Base-by-base conservation (phyloP, 1,284 basidiomycete genomes). In the Ustilago cynodontis region DNA sequence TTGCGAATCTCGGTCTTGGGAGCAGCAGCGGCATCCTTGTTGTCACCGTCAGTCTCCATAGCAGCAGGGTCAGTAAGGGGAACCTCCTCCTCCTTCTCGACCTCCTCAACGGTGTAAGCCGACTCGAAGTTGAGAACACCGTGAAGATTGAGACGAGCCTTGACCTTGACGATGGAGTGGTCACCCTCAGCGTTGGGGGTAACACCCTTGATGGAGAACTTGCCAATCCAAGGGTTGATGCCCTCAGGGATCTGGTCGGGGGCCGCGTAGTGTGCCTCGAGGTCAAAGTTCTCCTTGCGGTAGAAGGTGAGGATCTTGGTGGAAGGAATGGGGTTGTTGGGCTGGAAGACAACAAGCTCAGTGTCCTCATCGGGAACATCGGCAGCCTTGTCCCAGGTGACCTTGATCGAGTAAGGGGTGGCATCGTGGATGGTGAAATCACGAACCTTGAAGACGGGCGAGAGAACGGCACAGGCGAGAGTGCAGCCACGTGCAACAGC, bases 261-360 rank as follows among this genome's bases (percentile, higher is more conserved):
- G 33, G 78, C 51, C 47, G 83, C 79, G 71, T 85, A 85, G 62
- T 79, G 70, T 3, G 82, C 84, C 65, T 84, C 77, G 56, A 85
- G 78, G 43, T 76, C 74, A 60, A 85, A 85, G 60, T 82, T 82
- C 58, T 85, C 82, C 81, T 85, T 85, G 71, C 84, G 82, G 81
- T 85, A 85, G 79, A 85, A 85, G 37, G 84, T 85, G 50, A 85
- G 79, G 59, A 85, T 84, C 80, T 85, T 85, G 74, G 84, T 85
- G 28, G 84, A 85, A 37, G 84, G 84, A 61, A 85, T 82, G 31
- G 84, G 84, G 79, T 85, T 85, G 80, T 85, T 85, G 60, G 79
- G 80, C 69, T 79, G 71, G 82, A 85, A 85, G 55, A 85, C 83
- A 43, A 83, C 81, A 9, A 85, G 79, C 77, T 85, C 82, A 49